These are phyloP conservation scores for Candida ulmi DNA, from an alignment of 805 yeast species.

Conservation along the genomic window DNA sequence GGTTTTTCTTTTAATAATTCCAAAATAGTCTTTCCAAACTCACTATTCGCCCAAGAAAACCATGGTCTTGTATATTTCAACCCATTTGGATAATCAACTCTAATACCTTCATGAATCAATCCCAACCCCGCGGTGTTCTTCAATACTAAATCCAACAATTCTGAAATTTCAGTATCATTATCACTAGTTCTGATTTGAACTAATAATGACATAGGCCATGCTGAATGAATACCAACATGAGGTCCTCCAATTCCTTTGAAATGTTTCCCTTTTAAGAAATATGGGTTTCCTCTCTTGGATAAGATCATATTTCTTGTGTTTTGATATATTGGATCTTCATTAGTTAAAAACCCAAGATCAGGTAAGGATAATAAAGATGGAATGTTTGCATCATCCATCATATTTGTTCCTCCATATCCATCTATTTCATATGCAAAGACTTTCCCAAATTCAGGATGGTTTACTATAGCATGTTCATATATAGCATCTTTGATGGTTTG, in stretches of 20 bases:
- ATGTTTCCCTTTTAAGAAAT: conserved; percentile 53
- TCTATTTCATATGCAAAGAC: conserved; percentile 89
- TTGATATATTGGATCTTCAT: conserved; percentile 55
- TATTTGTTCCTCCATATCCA: conserved; percentile 67
- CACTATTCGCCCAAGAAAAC: conserved; percentile 95
- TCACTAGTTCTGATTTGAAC: conserved; percentile 69
- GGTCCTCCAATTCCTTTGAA: conserved; percentile 90
- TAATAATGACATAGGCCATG: conserved; percentile 90
- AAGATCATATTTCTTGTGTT: conserved; percentile 77
- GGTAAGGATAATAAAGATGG: conserved; percentile 81
- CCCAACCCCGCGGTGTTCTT: conserved; percentile 69
- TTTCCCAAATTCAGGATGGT: conserved; percentile 64
- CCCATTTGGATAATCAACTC: conserved; percentile 50
- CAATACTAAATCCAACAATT: conserved; percentile 44
- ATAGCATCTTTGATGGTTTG: conserved; percentile 48
- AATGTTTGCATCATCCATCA: conserved; percentile 90
- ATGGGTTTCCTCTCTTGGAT: conserved; percentile 69
- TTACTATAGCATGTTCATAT: conserved; percentile 54
- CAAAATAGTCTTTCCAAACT: conserved; percentile 81
- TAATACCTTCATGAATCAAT: conserved; percentile 75
- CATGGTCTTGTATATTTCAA: conserved; percentile 69
- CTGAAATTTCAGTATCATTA: conserved; percentile 61
- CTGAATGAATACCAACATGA: conserved; percentile 72
- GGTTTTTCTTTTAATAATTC: conserved; percentile 73
- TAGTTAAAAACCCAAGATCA: conserved; percentile 58